Conservation (phyloP, 768 basidiomycete species). For the Crucibulum laeve region DNA sequence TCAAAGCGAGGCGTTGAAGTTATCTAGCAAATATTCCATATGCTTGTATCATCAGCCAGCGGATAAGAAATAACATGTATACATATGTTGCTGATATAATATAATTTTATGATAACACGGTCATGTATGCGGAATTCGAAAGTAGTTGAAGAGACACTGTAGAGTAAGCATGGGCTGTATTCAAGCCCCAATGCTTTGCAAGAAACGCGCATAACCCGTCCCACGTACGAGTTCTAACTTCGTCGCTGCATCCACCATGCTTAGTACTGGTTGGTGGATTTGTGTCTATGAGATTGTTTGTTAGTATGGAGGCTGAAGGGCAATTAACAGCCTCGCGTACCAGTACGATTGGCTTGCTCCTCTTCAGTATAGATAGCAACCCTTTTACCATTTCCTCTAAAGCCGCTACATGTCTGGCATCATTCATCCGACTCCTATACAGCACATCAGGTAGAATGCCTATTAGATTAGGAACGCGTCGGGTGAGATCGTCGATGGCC, state of each 20-base stretch:
- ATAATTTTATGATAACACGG: no score
- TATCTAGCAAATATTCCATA: no score
- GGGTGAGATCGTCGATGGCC: slow-evolving; percentile 58
- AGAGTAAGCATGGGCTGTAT: not conserved
- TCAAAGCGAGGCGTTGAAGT: no score
- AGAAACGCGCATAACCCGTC: slow-evolving; percentile 60
- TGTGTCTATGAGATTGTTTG: slow-evolving; percentile 13
- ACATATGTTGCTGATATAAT: no score
- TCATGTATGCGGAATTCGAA: no score
- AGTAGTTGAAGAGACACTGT: not conserved
- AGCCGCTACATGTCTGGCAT: slow-evolving; percentile 67
- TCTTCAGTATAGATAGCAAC: slow-evolving; percentile 57
- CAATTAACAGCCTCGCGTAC: slow-evolving; percentile 34
- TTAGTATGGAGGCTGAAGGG: not conserved
- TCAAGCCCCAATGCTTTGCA: slow-evolving; percentile 46
- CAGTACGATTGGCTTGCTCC: slow-evolving; percentile 53
- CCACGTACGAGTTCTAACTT: slow-evolving; percentile 61
- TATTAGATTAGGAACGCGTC: slow-evolving; percentile 62
- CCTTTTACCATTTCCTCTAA: slow-evolving; percentile 67
- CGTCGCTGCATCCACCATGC: slow-evolving; percentile 50
- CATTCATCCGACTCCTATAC: slow-evolving; percentile 38
- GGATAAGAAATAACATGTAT: no score
- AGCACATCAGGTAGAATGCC: slow-evolving; percentile 66
- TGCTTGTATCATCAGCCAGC: no score
- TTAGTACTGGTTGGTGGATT: slow-evolving; percentile 20